These are phyloP conservation scores for Blastobotrys aristatus DNA, from an alignment of 1,139 yeast species.

Conservation along the genomic window DNA sequence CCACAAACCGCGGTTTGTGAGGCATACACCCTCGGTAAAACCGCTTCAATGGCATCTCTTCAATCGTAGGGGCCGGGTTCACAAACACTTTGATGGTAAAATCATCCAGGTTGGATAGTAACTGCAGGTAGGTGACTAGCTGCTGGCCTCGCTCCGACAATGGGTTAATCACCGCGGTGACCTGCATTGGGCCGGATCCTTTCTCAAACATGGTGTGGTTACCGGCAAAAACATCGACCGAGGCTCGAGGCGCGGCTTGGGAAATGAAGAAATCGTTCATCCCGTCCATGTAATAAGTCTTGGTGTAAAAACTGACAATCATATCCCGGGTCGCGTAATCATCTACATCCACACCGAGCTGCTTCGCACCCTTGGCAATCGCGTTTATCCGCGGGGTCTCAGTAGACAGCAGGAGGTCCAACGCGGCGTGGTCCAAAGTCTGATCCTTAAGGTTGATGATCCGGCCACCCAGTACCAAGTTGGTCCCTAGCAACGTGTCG, in stretches of 20 bases:
- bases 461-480: slow-evolving; percentile 20
- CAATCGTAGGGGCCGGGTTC: slow-evolving; percentile 49
- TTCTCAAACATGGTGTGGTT: slow-evolving; percentile 21
- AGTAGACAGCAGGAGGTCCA: slow-evolving; percentile 27
- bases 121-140: slow-evolving; percentile 46
- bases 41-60: slow-evolving; percentile 49
- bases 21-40: slow-evolving; percentile 51
- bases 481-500: background rate
- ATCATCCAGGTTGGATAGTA: slow-evolving; percentile 39
- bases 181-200: slow-evolving; percentile 36
- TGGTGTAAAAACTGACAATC: slow-evolving; percentile 22
- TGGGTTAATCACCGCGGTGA: slow-evolving; percentile 68
- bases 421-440: slow-evolving; percentile 13
- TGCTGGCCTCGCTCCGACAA: slow-evolving; percentile 63
- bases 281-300: slow-evolving; percentile 21
- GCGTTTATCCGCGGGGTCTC: slow-evolving; percentile 26
- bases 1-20: slow-evolving; percentile 38
- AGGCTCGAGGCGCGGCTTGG: slow-evolving; percentile 15
- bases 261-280: slow-evolving; percentile 15
- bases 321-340: background rate
- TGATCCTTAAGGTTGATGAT: slow-evolving; percentile 6
- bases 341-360: slow-evolving; percentile 1
- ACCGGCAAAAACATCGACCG: slow-evolving; percentile 20
- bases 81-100: slow-evolving; percentile 48
- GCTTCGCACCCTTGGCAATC: slow-evolving; percentile 16